A percentile compares a stretch with the other conserved stretches of the same genome.
Conservation (phyloP, 2,329 filamentous ascomycete species). For the Coccinonectria pachysandricola region DNA sequence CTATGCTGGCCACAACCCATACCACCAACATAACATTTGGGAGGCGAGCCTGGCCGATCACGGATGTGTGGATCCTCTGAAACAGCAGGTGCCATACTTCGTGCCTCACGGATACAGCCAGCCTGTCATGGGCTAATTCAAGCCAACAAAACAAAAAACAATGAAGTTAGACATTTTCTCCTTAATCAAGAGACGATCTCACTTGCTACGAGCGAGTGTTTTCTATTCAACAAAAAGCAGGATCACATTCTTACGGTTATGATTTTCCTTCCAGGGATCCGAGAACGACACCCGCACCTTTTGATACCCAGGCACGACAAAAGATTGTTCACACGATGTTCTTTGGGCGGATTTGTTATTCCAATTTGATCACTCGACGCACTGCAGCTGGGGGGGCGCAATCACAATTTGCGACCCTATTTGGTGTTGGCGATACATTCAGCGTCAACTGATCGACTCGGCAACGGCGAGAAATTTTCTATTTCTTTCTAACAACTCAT, state of each 20-base stretch:
- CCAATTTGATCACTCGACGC: no score
- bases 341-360: conserved; percentile 19
- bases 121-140: conserved; percentile 44
- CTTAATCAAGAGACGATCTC: no score
- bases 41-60: conserved; percentile 37
- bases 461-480: no score
- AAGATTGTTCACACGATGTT: conserved; percentile 21
- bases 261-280: conserved; percentile 22
- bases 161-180: conserved; percentile 18
- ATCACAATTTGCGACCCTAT: no score
- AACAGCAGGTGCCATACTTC: conserved; percentile 40
- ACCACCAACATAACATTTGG: conserved; percentile 36
- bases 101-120: conserved; percentile 39
- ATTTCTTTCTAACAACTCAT: no score
- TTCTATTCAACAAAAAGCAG: no score
- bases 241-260: conserved; percentile 24
- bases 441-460: no score
- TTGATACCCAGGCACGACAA: conserved; percentile 32
- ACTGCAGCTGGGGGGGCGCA: no score
- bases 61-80: conserved; percentile 35
- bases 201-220: no score
- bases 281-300: conserved; percentile 26
- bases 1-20: conserved; percentile 35
- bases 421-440: no score
- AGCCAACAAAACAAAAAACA: conserved; percentile 19